These are phyloP conservation scores for Ligustrum vulgare DNA, from an alignment of 257 asterid species.

Conservation along the genomic window DNA sequence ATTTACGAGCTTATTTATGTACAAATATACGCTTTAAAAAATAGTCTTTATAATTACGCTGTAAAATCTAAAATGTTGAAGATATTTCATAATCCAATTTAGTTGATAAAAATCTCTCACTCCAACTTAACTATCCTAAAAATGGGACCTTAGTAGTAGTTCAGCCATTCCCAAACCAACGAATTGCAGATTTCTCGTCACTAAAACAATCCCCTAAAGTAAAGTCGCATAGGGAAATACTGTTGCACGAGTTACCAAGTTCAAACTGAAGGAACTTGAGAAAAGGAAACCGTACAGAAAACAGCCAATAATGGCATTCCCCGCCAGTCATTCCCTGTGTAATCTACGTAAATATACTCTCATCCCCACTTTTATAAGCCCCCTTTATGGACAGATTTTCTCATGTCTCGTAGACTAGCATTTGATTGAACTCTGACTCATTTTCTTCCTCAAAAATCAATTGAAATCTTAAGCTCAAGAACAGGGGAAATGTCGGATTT, in stretches of 20 bases:
- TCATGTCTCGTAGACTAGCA: background rate
- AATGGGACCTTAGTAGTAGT: background rate
- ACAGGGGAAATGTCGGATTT: constrained; percentile 37
- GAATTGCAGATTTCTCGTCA: background rate
- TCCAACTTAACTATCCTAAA: no score
- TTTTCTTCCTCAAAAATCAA: background rate
- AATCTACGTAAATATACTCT: background rate
- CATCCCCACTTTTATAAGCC: background rate
- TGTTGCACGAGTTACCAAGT: background rate
- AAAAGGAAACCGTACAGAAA: background rate
- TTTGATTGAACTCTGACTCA: background rate
- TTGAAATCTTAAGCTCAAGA: background rate
- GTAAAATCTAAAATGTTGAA: no score
- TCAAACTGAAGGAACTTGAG: background rate
- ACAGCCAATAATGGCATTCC: background rate
- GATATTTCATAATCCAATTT: no score
- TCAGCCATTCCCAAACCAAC: background rate
- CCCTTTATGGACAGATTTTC: background rate
- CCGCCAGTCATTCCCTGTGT: background rate
- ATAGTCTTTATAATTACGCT: no score
- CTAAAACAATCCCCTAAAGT: background rate
- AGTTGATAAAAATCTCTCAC: no score
- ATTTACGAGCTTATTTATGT: no score
- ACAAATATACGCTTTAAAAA: no score
- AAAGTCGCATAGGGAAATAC: background rate